Base-by-base conservation (phyloP, 164 flowering plant genomes). In the Tetrastigma voinierianum region DNA sequence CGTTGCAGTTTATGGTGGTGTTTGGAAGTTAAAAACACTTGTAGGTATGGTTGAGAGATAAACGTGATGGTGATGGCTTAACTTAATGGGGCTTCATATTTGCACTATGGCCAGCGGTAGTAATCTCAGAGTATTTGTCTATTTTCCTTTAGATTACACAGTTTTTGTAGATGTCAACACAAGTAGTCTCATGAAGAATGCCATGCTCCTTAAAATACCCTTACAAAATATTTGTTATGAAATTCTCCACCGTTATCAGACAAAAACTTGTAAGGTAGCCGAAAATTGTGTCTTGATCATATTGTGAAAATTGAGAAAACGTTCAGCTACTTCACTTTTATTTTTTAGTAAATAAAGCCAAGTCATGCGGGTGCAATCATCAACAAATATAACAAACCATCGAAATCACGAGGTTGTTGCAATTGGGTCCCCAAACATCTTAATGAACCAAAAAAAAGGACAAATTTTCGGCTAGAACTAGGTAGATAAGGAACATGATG, bases 261-360 rank as follows among this genome's bases (percentile, higher is more conserved):
- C 18, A 52, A 52, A 12, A 12, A 52, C 55, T 52, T 52, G 62
- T 43, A 59, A 25, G 9, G 10, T 59, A 43, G 62, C 49, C 44
- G 62, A 25, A 59, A 59, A 59, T 59, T 59, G 62, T 25, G 62
- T 59, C 20, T 59, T 59, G 9, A 59, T 59, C 62, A 25, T 59
- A 9, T 32, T 59, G 20, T 59, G 62, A 59, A 59, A 59, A 43
- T 25, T 45, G 15, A 15, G 40, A 59, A 59, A 25, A 40, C 62
- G 48, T n/a, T 12, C 62, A 25, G 47, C 48, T 1, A 59, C 49
- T 32, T 59, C 62, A 59, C 62, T 59, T 11, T 59, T 32, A 59
- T 25, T n/a, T 59, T 59, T 59, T 20, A 52, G 18, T 20, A 17
- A n/a, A n/a, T n/a, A n/a, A n/a, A n/a, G n/a, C n/a, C n/a, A n/a